Conservation (phyloP, 164 flowering plant species). For the Berberis thunbergii region DNA sequence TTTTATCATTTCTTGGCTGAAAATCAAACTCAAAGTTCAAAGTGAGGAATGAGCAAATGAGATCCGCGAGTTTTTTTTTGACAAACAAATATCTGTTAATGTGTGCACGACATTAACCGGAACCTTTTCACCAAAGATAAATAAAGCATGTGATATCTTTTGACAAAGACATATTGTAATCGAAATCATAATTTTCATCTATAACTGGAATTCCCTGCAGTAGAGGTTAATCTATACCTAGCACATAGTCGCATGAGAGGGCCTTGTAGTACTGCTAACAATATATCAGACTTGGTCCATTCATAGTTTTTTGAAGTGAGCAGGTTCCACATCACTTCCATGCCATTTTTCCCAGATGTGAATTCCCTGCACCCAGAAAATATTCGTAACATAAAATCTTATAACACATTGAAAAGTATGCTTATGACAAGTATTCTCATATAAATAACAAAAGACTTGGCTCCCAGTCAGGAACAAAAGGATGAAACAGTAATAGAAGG, state of each 20-base stretch:
- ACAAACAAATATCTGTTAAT: too few relatives aligned
- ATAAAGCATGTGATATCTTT: too few relatives aligned
- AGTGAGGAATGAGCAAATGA: not conserved
- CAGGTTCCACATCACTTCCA: conserved; percentile 61
- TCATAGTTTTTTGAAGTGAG: conserved; percentile 38
- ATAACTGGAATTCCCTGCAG: too few relatives aligned
- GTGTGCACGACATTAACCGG: too few relatives aligned
- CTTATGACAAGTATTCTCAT: too few relatives aligned
- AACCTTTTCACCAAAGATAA: too few relatives aligned
- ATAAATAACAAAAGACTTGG: too few relatives aligned
- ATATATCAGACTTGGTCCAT: conserved; percentile 50
- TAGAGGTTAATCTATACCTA: conserved; percentile 30
- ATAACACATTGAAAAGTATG: not conserved
- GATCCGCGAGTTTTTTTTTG: too few relatives aligned
- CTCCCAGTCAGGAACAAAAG: too few relatives aligned
- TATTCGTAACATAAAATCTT: not conserved
- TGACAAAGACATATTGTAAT: too few relatives aligned
- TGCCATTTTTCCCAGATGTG: conserved; percentile 46
- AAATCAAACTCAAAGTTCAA: not conserved
- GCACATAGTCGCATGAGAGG: conserved; percentile 82
- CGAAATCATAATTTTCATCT: too few relatives aligned
- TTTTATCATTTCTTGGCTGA: not conserved
- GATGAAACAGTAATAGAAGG: too few relatives aligned
- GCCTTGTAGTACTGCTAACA: conserved; percentile 36
- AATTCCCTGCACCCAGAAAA: conserved; percentile 34